These are phyloP conservation scores for Dothiorella sarmentorum DNA, from an alignment of 2,329 filamentous ascomycete species.

Conservation along the genomic window DNA sequence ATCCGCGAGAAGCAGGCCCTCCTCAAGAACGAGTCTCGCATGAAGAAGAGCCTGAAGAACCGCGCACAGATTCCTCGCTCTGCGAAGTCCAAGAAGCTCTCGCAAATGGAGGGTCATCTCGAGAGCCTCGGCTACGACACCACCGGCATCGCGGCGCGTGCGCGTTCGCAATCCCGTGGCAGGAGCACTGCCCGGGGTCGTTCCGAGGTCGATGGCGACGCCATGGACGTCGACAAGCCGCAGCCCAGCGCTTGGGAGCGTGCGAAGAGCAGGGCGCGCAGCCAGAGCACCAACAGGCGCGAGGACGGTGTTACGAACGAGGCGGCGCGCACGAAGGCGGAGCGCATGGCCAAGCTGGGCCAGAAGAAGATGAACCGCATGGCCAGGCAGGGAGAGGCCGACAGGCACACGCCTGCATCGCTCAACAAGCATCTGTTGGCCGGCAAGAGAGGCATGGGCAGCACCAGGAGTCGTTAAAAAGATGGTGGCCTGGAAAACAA, in stretches of 20 bases:
- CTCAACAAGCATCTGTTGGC: slow-evolving; percentile 87
- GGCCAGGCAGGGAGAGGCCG: slow-evolving; percentile 93
- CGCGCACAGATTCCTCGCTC: slow-evolving; percentile 86
- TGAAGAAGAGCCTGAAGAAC: slow-evolving; percentile 98
- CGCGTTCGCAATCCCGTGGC: slow-evolving; percentile 68
- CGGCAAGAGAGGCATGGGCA: slow-evolving; percentile 92
- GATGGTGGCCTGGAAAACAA: background rate
- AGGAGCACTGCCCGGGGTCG: slow-evolving; percentile 65
- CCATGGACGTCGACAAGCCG: slow-evolving; percentile 63
- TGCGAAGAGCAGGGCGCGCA: slow-evolving; percentile 69
- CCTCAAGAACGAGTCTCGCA: slow-evolving; percentile 89
- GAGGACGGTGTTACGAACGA: slow-evolving; percentile 74
- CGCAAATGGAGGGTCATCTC: slow-evolving; percentile 81
- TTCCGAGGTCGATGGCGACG: slow-evolving; percentile 53
- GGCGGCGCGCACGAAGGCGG: slow-evolving; percentile 68
- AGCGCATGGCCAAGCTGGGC: slow-evolving; percentile 79
- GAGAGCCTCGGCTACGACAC: slow-evolving; percentile 84
- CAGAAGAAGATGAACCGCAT: slow-evolving; percentile 99
- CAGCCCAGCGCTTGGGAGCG: slow-evolving; percentile 41
- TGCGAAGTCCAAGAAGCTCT: slow-evolving; percentile 74
- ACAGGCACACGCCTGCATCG: slow-evolving; percentile 79
- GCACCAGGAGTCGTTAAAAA: slow-evolving; percentile 61
- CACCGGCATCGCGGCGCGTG: slow-evolving; percentile 68
- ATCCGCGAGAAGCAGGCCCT: slow-evolving; percentile 93
- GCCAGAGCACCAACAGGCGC: slow-evolving; percentile 64